Evolutionary conservation across 2,329 filamentous ascomycete species (phyloP), one percentile per base, ranked within the genome.

Genomic region (Diaporthe humulicola): DNA sequence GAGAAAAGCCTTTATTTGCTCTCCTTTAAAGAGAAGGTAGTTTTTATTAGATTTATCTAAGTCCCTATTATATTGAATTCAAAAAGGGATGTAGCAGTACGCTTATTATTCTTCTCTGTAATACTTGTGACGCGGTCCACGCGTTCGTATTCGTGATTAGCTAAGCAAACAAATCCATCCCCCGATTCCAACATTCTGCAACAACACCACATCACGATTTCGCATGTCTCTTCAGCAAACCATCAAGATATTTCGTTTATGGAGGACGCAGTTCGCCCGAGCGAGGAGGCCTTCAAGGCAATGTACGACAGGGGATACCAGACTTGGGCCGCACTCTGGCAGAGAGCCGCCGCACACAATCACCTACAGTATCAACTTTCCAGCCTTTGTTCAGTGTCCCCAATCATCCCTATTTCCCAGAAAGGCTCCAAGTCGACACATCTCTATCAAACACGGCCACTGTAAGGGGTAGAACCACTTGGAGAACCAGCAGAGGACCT

Each of bases 261-360:
- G 67, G n/a, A 57, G 17, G 71, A 80, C 76, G 76, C 79, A 22
- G 75, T 81, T 48, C 79, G 79, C 70, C 79, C 78, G 57, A 79
- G 70, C 71, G 58, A 78, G 45, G 70, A 79, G 42, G 76, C 75
- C 15, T 78, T 79, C 66, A 78, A 77, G 61, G 75, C 77, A 36
- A 78, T 79, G 75, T 79, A 79, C 74, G 77, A 80, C 76, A 78
- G 76, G 77, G 79, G 77, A 72, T 80, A 78, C 75, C 66, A 76
- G 25, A 80, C 78, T 73, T 81, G 78, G 79, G 77, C 72, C 50
- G 74, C 73, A 58, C 76, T 81, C 48, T 79, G 77, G 70, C 71
- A 78, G 69, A 75, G 74, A 71, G 74, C 74, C 60, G 76, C 70
- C 73, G 76, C 76, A 61, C 64, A 48, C 45, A 66, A 38, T 33